Base-by-base conservation (phyloP, 306 rosid species). In the Castanopsis chinensis region DNA sequence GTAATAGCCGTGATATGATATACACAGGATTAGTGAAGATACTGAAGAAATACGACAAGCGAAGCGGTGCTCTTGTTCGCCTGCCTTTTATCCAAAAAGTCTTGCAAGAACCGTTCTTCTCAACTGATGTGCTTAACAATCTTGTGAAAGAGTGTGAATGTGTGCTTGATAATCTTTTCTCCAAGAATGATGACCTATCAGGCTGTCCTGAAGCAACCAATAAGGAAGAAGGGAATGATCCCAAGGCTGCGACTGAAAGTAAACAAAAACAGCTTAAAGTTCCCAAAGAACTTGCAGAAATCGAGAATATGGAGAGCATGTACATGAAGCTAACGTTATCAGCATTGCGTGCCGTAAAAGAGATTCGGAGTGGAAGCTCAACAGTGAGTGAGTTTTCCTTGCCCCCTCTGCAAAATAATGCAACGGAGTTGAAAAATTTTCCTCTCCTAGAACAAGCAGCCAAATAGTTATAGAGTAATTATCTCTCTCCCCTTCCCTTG, bases 1-100 rank as follows among this genome's bases (percentile, higher is more conserved):
- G 45, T 67, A 35, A 33, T 67, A 19, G n/a, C 18, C 17, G 23
- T 72, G 28, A n/a, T 21, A 3, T 35, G 60, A 49, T 15, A 28
- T 69, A 28, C 17, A 73, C 79, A 89, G 92, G 92, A 76, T 81
- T 94, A 74, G 92, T 89, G 82, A 94, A 92, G 89, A 94, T 94
- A 86, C 86, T 93, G 72, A 94, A 94, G 90, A 94, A 94, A 80
- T 92, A 94, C 58, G 97, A 92, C 72, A 94, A 92, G 90, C 86
- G 92, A 83, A 91, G 91, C 9, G 97, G 97, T 69, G 93, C 89
- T 72, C 86, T 89, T 12, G 58, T 84, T 73, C 92, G 97, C 41
- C 74, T 91, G 63, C 91, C 97, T 69, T 91, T 89, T 69, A 89
- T 94, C 84, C 94, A 92, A 85, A 84, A 83, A 73, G 97, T 92